A percentile compares a stretch with the other conserved stretches of the same genome.
Conservation (phyloP, 768 basidiomycete species). For the Epithele typhae region DNA sequence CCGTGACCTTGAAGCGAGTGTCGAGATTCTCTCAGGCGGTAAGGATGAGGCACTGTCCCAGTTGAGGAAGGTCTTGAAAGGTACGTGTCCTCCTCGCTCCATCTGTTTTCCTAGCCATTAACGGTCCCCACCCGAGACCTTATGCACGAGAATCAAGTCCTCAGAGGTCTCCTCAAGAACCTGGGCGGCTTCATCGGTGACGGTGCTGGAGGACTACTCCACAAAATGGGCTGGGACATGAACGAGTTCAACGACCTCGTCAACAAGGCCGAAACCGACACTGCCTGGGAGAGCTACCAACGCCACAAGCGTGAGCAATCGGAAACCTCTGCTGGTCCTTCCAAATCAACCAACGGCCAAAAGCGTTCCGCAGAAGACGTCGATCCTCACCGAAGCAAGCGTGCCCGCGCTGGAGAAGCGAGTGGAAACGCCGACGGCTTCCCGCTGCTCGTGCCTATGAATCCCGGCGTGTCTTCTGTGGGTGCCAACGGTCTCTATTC, state of each 20-base stretch:
- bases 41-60: slow-evolving; percentile 86
- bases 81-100: slow-evolving; percentile 32
- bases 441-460: slow-evolving; percentile 55
- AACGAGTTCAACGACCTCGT: slow-evolving; percentile 78
- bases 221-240: slow-evolving; percentile 75
- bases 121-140: slow-evolving; percentile 47
- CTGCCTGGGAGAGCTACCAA: slow-evolving; percentile 88
- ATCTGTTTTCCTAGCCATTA: neutral
- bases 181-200: slow-evolving; percentile 84
- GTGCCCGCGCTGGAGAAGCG: slow-evolving; percentile 32
- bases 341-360: slow-evolving; percentile 24
- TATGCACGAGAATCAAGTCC: slow-evolving; percentile 84
- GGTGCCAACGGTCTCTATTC: slow-evolving; percentile 41
- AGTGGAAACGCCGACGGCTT: slow-evolving; percentile 41
- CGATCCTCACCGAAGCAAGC: slow-evolving; percentile 43
- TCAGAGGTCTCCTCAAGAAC: slow-evolving; percentile 73
- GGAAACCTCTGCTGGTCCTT: slow-evolving; percentile 26
- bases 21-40: slow-evolving; percentile 91
- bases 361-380: slow-evolving; percentile 54
- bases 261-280: slow-evolving; percentile 87
- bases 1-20: slow-evolving; percentile 90
- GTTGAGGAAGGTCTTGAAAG: slow-evolving; percentile 78
- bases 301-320: slow-evolving; percentile 50
- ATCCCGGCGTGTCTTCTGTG: slow-evolving; percentile 30
- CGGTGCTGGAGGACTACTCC: slow-evolving; percentile 72